Base-by-base conservation (phyloP, 768 basidiomycete genomes). In the Suillus fuscotomentosus region DNA sequence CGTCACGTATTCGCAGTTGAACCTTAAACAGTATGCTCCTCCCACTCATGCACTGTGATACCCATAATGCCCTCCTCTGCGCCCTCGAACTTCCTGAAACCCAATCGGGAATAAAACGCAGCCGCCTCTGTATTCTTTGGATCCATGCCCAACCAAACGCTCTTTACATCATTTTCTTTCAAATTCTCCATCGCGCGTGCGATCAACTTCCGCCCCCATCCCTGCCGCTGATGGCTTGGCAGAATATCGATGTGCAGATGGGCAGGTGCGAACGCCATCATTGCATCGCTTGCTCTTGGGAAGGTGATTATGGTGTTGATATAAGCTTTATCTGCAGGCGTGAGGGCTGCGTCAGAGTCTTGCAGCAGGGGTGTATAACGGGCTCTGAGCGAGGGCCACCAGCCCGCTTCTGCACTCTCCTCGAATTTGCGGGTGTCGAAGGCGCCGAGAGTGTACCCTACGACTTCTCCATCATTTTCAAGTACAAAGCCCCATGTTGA, bases 231-330 rank as follows among this genome's bases (percentile, higher is more conserved):
- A 71, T 90, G 85, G 50, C 79, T 80, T 31, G 86, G 82, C 69
- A 92, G 71, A 62, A 93, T 85, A 67, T 94, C 79, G 70, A 93
- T 87, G 72, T 94, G 91, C 68, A 93, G 67, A 74, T 93, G 90
- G 10, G 91, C 91, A 13, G 86, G 83, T 20, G 90, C 87, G 71
- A 88, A 90, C 5, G 80, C 76, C 65, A 91, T 77, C 66, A 82
- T 83, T n/a, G 83, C 80, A 10, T 85, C 82, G 17, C 83, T 73
- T 1, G 85, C 82, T 10, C 73, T 77, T 43, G 75, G 73, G 48
- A 76, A 76, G 36, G 70, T 65, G 63, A 78, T 76, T 59, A 84
- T 69, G 31, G 69, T 66, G 24, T 66, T 63, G 68, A 82, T 76
- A 67, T 74, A 83, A 48, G 57, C 67, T 70, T 61, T 45, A 59